Base-by-base conservation (phyloP, 805 yeast species). In the Wickerhamiella lipophila region DNA sequence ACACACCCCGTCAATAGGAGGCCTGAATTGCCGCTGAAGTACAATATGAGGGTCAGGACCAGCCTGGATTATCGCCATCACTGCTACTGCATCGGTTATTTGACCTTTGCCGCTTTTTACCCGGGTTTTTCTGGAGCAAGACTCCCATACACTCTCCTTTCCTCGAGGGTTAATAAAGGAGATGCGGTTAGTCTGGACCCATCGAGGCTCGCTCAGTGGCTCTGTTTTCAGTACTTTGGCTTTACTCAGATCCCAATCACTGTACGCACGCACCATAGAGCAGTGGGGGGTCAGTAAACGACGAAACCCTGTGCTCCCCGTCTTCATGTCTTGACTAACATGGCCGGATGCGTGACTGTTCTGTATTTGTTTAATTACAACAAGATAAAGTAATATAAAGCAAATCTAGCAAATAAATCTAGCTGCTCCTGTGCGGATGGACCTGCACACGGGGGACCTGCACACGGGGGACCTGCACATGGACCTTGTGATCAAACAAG, bases 21-120 rank as follows among this genome's bases (percentile, higher is more conserved):
- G 96, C 49, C 98, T 74, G 67, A 81, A 89, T 63, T 89, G 97
- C 60, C 83, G 84, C 60, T 84, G 88, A n/a, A 92, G 67, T 3
- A 86, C 73, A 54, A 67, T 69, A 52, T 75, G 76, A 2, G 77
- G 73, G n/a, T 72, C 73, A 12, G 15, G 5, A 16, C 66, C 64
- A 6, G 74, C 66, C 21, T 77, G 72, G 46, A 86, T 64, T n/a
- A 86, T 68, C 0, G 95, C 88, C 23, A 88, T 68, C 39, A 92
- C 80, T 3, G 89, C 88, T n/a, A 89, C 96, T 41, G 95, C 97
- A 62, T 89, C 97, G 18, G 80, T 71, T 4, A 30, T 36, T 15
- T 30, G 47, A 2, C 21, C 25, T 3, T 74, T 75, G 36, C 78
- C 67, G 7, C 73, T 75, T 22, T 65, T 71, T 5, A 78, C 74